A percentile compares a stretch with the other conserved stretches of the same genome.
Conservation (phyloP, 192 early-diverging fungal species). For the Jimgerdemannia flammicorona region DNA sequence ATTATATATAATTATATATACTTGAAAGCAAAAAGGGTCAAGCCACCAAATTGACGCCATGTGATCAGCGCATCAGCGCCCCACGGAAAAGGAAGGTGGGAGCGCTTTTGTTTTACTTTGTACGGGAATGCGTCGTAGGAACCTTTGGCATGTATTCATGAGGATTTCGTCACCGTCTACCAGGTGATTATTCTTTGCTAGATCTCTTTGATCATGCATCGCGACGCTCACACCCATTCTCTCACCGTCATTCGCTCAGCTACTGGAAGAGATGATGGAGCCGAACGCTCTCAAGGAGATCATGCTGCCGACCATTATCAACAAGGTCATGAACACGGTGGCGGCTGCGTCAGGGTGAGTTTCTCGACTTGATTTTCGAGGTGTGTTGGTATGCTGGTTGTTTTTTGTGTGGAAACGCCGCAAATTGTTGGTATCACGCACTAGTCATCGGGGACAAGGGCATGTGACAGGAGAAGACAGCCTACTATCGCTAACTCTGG, state of each 20-base stretch:
- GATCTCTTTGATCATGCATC: neutral
- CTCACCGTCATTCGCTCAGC: constrained; percentile 28
- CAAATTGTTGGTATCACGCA: neutral
- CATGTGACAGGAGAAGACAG: too few relatives aligned
- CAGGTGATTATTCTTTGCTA: constrained; percentile 44
- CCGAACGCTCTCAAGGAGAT: constrained; percentile 79
- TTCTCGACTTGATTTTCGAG: neutral
- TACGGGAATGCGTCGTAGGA: too few relatives aligned
- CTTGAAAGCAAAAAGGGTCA: too few relatives aligned
- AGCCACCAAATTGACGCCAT: too few relatives aligned
- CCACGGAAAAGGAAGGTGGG: constrained; percentile 76
- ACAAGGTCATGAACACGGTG: constrained; percentile 84
- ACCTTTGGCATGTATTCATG: too few relatives aligned
- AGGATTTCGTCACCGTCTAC: constrained; percentile 88
- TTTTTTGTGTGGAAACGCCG: neutral
- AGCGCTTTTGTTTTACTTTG: neutral
- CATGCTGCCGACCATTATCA: constrained; percentile 80
- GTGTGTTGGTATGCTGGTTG: neutral
- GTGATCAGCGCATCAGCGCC: too few relatives aligned
- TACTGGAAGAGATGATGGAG: constrained; percentile 93
- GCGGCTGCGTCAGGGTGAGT: constrained; percentile 45
- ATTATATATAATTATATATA: too few relatives aligned
- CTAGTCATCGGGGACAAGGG: too few relatives aligned
- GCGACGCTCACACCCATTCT: neutral
- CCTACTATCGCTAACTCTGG: neutral